Percentiles rank a stretch among this genome's conserved stretches.
These are phyloP conservation scores for Saccharata proteae DNA, from an alignment of 2,329 filamentous ascomycete species.

Conservation along the genomic window DNA sequence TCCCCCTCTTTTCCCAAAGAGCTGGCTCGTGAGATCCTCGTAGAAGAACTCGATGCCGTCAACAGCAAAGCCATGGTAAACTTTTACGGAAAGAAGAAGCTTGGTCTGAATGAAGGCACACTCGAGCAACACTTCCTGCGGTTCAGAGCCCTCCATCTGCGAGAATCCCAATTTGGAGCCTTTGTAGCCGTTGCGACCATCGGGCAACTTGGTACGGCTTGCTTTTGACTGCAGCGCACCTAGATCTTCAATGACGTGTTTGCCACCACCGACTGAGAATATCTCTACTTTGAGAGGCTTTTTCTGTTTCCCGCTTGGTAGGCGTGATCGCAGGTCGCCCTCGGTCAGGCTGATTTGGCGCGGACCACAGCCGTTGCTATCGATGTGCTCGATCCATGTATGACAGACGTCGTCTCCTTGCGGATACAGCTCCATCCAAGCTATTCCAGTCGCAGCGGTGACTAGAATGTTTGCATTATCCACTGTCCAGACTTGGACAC, in stretches of 20 bases:
- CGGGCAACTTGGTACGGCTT: constrained; percentile 61
- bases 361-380: constrained; percentile 45
- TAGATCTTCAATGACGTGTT: constrained; percentile 67
- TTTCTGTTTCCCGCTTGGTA: constrained; percentile 64
- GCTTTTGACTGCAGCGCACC: constrained; percentile 54
- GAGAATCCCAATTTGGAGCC: constrained; percentile 64
- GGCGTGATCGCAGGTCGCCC: constrained; percentile 54
- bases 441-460: constrained; percentile 68
- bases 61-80: constrained; percentile 66
- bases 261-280: constrained; percentile 64
- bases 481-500: constrained; percentile 75
- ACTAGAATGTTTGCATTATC: constrained; percentile 66
- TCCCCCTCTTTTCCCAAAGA: constrained; percentile 74
- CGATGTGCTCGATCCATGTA: constrained; percentile 68
- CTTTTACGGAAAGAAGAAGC: constrained; percentile 53
- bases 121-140: constrained; percentile 63
- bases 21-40: constrained; percentile 69
- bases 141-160: constrained; percentile 55
- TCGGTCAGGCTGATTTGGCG: constrained; percentile 66
- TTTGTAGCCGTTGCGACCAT: constrained; percentile 61
- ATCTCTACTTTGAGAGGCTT: constrained; percentile 57
- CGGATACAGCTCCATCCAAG: constrained; percentile 70
- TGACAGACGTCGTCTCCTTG: constrained; percentile 74
- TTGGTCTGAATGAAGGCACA: constrained; percentile 41
- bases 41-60: constrained; percentile 90